Evolutionary conservation across 164 flowering plant genomes (phyloP), one percentile per base, ranked within the genome.

Genomic region (Cinnamomum micranthum): DNA sequence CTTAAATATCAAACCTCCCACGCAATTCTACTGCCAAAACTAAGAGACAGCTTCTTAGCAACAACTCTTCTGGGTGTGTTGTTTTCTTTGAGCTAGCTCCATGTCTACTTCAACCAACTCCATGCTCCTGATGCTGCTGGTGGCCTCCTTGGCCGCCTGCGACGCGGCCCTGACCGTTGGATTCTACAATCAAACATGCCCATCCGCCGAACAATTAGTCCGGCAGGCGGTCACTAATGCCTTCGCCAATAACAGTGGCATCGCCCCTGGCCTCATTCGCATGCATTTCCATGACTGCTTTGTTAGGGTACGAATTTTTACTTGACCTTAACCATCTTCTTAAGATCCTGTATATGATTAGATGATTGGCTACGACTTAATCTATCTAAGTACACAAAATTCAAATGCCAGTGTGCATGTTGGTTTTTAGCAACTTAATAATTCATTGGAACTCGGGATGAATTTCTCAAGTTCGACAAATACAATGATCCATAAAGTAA

Each of bases 221-320:
- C 64, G 2, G 17, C 19, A 4, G 19, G 69, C 67, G 6, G 73
- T 75, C 28, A 25, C 73, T 13, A 59, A 41, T 10, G 77, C 77
- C 31, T 70, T 62, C 20, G 62, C 68, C 23, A 50, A n/a, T 14
- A 50, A 71, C 50, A 20, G 71, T 3, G 62, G 55, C 24, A 75
- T 75, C 24, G 60, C 69, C 17, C 64, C 73, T 33, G 77, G 70
- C 35, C 69, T 76, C 55, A 71, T 65, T 66, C 58, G 78, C 23
- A 31, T 76, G 70, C 74, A 71, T 71, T 71, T 76, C 77, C 77
- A 69, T 47, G 77, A 75, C 27, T 75, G 73, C 73, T 75, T 75
- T 23, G 77, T 75, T 13, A 75, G 77, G 73, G 77, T 75, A 69
- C 14, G 71, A 7, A 5, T 5, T 2, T 55, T 55, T 35, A 6